Conservation (phyloP, 1,284 basidiomycete genomes). For the Fomitopsis schrenkii region DNA sequence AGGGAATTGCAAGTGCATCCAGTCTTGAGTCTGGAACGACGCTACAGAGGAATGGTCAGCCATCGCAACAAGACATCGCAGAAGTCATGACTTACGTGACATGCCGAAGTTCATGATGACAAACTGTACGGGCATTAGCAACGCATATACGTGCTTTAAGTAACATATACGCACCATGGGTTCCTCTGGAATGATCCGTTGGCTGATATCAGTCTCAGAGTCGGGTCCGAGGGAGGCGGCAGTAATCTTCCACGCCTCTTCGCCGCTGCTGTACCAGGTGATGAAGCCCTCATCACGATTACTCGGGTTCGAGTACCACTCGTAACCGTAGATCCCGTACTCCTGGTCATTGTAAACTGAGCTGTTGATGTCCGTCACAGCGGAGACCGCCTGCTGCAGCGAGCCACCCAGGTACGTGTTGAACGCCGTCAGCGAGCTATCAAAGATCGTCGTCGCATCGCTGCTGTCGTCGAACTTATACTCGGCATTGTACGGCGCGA, state of each 20-base stretch:
- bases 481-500: slow-evolving; percentile 74
- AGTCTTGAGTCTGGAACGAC: slow-evolving; percentile 68
- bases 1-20: slow-evolving; percentile 63
- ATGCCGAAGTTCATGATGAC: slow-evolving; percentile 74
- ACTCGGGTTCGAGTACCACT: slow-evolving; percentile 69
- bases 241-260: slow-evolving; percentile 64
- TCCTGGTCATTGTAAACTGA: slow-evolving; percentile 48
- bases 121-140: slow-evolving; percentile 41
- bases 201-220: slow-evolving; percentile 44
- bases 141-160: not conserved
- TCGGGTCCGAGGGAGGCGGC: slow-evolving; percentile 60
- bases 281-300: slow-evolving; percentile 64
- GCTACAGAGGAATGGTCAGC: slow-evolving; percentile 25
- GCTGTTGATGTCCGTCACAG: slow-evolving; percentile 52
- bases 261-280: slow-evolving; percentile 65
- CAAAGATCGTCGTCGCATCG: slow-evolving; percentile 51
- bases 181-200: slow-evolving; percentile 74
- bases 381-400: slow-evolving; percentile 80
- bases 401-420: slow-evolving; percentile 75
- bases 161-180: slow-evolving; percentile 51
- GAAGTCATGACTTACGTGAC: slow-evolving; percentile 49
- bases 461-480: slow-evolving; percentile 59
- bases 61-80: not conserved
- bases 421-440: slow-evolving; percentile 44
- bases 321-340: slow-evolving; percentile 64